A percentile compares a stretch with the other conserved stretches of the same genome.
These are phyloP conservation scores for Cladosporium sp. DNA, from an alignment of 2,329 filamentous ascomycete species.

Conservation along the genomic window DNA sequence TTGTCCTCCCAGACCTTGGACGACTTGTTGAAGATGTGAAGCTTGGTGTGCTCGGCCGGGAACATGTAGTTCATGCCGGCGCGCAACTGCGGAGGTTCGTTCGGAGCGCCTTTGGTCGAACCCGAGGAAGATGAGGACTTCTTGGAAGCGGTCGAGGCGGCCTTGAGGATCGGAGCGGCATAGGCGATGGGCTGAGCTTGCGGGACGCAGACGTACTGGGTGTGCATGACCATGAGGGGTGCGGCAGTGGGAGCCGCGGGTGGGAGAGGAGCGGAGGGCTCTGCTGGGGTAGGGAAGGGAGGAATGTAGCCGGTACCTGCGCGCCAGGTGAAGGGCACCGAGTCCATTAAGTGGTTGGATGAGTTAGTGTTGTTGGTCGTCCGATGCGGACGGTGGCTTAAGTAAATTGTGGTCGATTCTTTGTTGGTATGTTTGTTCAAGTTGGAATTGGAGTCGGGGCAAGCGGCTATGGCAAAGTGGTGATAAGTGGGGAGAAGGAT, in stretches of 20 bases:
- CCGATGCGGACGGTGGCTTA: not conserved
- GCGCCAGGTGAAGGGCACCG: conserved; percentile 17
- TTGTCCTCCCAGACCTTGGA: conserved; percentile 31
- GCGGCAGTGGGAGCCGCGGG: not conserved
- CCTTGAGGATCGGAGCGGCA: conserved; percentile 1
- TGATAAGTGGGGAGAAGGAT: not conserved
- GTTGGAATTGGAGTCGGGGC: not conserved
- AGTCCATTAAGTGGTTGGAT: conserved; percentile 1
- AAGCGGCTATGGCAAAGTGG: not conserved
- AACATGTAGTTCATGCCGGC: conserved; percentile 34
- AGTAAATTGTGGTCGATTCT: not conserved
- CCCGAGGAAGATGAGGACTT: not conserved
- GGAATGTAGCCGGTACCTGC: conserved; percentile 10
- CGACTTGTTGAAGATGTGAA: conserved; percentile 34
- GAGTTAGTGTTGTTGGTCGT: not conserved
- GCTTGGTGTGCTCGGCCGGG: conserved; percentile 29
- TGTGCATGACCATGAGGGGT: conserved; percentile 9
- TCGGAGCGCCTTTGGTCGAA: conserved; percentile 16
- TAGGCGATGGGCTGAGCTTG: conserved; percentile 3
- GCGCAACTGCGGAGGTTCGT: conserved; percentile 22
- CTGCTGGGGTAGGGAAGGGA: not conserved
- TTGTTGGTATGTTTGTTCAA: not conserved
- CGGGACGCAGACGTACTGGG: conserved; percentile 11
- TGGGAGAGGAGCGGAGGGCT: not conserved
- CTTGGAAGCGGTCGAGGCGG: not conserved